Evolutionary conservation across 495 filamentous ascomycete genomes (phyloP), one percentile per base, ranked within the genome.

Genomic region (Podospora pseudocomata): DNA sequence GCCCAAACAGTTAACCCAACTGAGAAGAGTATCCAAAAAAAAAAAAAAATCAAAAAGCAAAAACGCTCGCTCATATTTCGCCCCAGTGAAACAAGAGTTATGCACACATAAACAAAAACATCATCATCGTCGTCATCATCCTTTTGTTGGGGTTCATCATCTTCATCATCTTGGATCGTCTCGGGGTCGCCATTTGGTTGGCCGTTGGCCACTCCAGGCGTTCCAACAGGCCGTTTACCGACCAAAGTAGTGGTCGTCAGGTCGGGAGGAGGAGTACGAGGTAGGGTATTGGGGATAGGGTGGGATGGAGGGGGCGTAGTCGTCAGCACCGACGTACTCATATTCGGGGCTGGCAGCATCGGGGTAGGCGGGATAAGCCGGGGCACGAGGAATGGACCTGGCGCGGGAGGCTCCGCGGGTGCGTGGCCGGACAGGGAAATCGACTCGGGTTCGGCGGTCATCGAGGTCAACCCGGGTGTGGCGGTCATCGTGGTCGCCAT

Each of bases 401-500:
- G 81, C 75, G 26, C 82, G 81, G 20, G 80, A 82, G 66, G 62
- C 77, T 5, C 79, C 74, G 30, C 82, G 80, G 16, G 72, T 69
- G 49, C 81, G 78, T 49, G 39, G 39, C 20, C 72, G 70, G 54
- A 73, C 64, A 28, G 80, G 74, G 28, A 81, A 74, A 16, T 83
- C 82, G 16, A 75, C 73, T 70, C 81, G 79, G 58, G 76, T 77
- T 60, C 77, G 78, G 49, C 80, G 74, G 27, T 79, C 80, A n/a
- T 58, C 60, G 77, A 76, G 39, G 75, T 74, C 30, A 49, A 49
- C 39, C 39, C 39, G 39, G 39, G 39, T 49, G 39, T 77, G 76
- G 30, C 80, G 79, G 19, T 83, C 82, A 26, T 84, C 80, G 9
- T 73, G 72, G 65, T 81, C 81, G 53, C 76, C 69, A 67, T 79